A percentile compares a stretch with the other conserved stretches of the same genome.
Evolutionary conservation across 2,329 filamentous ascomycete genomes (phyloP).

Genomic region (Fusarium longipes): DNA sequence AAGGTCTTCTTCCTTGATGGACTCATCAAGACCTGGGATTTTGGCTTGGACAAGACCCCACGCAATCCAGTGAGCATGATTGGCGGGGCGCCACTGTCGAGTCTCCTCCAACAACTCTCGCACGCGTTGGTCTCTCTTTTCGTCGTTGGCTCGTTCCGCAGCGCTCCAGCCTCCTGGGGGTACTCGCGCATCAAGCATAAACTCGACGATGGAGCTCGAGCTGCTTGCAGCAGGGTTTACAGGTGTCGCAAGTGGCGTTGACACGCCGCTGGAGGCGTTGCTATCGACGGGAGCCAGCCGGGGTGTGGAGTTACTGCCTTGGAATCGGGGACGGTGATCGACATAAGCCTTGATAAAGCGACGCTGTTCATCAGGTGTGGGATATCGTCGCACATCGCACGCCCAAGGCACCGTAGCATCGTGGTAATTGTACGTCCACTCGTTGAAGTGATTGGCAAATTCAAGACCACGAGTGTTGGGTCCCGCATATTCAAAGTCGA

Average conservation of each 20-base stretch:
- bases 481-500: slow-evolving; percentile 97
- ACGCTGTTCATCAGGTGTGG: slow-evolving; percentile 81
- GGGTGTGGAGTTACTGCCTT: slow-evolving; percentile 60
- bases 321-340: slow-evolving; percentile 78
- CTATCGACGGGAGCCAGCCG: slow-evolving; percentile 60
- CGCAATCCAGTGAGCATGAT: slow-evolving; percentile 90
- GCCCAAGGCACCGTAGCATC: slow-evolving; percentile 72
- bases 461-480: slow-evolving; percentile 88
- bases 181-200: slow-evolving; percentile 83
- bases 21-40: slow-evolving; percentile 75
- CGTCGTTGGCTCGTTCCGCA: slow-evolving; percentile 69
- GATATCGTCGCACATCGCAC: slow-evolving; percentile 78
- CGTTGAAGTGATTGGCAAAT: slow-evolving; percentile 97
- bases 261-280: slow-evolving; percentile 45
- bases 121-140: slow-evolving; percentile 74
- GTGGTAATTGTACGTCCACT: slow-evolving; percentile 99
- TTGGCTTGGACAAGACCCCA: slow-evolving; percentile 98
- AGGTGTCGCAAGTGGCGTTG: slow-evolving; percentile 50
- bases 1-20: slow-evolving; percentile 49
- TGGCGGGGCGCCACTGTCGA: slow-evolving; percentile 85
- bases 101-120: slow-evolving; percentile 80
- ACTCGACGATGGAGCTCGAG: slow-evolving; percentile 71
- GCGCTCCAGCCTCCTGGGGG: slow-evolving; percentile 64
- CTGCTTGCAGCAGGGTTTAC: slow-evolving; percentile 55
- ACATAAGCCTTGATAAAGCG: slow-evolving; percentile 90